A percentile compares a stretch with the other conserved stretches of the same genome.
Evolutionary conservation across 495 filamentous ascomycete genomes (phyloP).

Genomic region (Rhypophila decipiens): DNA sequence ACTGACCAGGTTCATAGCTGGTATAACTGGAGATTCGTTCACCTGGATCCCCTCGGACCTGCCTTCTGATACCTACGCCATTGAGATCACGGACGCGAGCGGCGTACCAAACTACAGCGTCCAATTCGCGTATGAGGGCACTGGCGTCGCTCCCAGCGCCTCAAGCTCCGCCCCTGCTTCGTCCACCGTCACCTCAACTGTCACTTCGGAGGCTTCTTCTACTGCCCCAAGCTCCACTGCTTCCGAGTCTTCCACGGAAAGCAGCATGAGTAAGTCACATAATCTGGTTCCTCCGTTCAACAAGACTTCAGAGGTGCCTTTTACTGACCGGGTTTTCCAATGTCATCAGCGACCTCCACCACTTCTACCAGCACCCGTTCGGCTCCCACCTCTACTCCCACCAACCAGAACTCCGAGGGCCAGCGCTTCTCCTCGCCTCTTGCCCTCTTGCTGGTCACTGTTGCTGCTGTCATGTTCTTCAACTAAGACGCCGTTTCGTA

Average conservation of each 20-base stretch:
- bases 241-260: conserved; percentile 8
- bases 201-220: conserved; percentile 15
- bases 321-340: background rate
- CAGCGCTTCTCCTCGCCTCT: conserved; percentile 29
- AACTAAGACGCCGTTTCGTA: conserved; percentile 20
- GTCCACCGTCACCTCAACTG: conserved; percentile 13
- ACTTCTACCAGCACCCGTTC: conserved; percentile 10
- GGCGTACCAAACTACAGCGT: conserved; percentile 36
- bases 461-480: conserved; percentile 30
- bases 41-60: conserved; percentile 26
- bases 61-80: conserved; percentile 36
- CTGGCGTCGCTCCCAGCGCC: conserved; percentile 15
- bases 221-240: conserved; percentile 13
- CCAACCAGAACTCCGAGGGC: conserved; percentile 7
- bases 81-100: conserved; percentile 31
- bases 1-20: conserved; percentile 7
- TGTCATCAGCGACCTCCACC: conserved; percentile 1
- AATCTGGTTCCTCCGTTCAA: background rate
- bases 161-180: conserved; percentile 12
- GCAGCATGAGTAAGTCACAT: conserved; percentile 2
- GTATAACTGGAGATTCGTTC: conserved; percentile 25
- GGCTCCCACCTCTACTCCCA: conserved; percentile 8
- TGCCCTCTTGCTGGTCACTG: conserved; percentile 28
- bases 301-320: background rate
- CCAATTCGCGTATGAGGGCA: conserved; percentile 26